Percentiles rank a stretch among this genome's conserved stretches.
These are phyloP conservation scores for Penicillium subrubescens DNA, from an alignment of 495 filamentous ascomycete species.

Conservation along the genomic window DNA sequence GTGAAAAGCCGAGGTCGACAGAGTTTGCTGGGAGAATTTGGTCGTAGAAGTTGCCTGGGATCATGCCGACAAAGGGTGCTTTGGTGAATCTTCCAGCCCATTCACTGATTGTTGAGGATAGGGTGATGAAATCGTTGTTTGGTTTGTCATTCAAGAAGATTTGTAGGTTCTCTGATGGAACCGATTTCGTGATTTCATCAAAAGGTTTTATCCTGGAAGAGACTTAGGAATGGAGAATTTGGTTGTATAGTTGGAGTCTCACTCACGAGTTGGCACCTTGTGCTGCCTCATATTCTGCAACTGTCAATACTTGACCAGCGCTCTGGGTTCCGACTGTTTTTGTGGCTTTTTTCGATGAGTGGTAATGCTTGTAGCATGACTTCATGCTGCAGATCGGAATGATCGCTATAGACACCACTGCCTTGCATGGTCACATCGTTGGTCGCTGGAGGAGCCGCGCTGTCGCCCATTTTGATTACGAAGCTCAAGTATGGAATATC, in stretches of 20 bases:
- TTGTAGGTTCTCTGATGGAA: background rate
- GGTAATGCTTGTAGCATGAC: background rate
- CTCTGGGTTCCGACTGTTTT: background rate
- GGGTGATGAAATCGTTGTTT: background rate
- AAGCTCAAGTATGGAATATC: background rate
- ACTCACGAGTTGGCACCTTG: background rate
- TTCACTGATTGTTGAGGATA: background rate
- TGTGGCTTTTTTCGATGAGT: background rate
- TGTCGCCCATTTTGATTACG: background rate
- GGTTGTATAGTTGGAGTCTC: background rate
- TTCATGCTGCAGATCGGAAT: background rate
- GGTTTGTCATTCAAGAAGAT: background rate
- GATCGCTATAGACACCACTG: background rate
- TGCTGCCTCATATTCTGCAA: background rate
- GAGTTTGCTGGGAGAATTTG: background rate
- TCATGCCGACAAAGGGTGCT: background rate
- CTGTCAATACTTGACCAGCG: background rate
- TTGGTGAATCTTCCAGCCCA: background rate
- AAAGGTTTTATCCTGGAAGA: background rate
- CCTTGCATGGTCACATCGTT: background rate
- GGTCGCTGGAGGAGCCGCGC: background rate
- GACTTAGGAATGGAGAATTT: background rate
- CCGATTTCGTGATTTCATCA: background rate
- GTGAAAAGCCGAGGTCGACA: background rate
- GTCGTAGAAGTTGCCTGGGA: background rate